Conservation (phyloP, 768 basidiomycete species). For the Termitomyces titanicus region DNA sequence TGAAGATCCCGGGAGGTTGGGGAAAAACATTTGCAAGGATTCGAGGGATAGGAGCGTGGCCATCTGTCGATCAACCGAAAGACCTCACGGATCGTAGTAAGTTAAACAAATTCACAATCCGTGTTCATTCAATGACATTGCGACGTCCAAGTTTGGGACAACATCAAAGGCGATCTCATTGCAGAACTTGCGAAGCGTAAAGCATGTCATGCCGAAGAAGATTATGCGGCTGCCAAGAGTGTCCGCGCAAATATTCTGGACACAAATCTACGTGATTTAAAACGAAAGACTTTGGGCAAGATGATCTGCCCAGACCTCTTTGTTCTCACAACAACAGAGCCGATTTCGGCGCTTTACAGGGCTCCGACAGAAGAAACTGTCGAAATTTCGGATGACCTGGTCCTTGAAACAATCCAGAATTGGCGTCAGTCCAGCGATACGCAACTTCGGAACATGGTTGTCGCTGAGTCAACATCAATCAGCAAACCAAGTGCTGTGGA, state of each 20-base stretch:
- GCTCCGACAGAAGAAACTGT: background rate
- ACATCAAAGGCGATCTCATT: background rate
- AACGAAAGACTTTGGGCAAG: background rate
- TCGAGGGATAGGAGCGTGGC: background rate
- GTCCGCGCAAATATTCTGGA: background rate
- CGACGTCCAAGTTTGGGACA: background rate
- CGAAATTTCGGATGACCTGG: background rate
- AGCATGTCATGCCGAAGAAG: background rate
- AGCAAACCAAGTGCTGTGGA: background rate
- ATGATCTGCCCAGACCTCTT: background rate
- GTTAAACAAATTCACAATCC: background rate
- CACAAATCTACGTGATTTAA: background rate
- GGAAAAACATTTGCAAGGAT: background rate
- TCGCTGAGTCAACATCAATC: background rate
- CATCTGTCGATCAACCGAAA: background rate
- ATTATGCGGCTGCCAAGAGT: background rate
- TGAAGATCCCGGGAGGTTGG: background rate
- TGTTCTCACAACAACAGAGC: background rate
- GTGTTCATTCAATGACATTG: background rate
- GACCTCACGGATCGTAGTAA: slow-evolving; percentile 4
- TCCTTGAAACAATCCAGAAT: background rate
- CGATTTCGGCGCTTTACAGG: background rate
- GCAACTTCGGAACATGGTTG: background rate
- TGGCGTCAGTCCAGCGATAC: background rate
- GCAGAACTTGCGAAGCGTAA: background rate